Evolutionary conservation across 2,329 filamentous ascomycete species (phyloP).

Genomic region (Fusarium sp.): DNA sequence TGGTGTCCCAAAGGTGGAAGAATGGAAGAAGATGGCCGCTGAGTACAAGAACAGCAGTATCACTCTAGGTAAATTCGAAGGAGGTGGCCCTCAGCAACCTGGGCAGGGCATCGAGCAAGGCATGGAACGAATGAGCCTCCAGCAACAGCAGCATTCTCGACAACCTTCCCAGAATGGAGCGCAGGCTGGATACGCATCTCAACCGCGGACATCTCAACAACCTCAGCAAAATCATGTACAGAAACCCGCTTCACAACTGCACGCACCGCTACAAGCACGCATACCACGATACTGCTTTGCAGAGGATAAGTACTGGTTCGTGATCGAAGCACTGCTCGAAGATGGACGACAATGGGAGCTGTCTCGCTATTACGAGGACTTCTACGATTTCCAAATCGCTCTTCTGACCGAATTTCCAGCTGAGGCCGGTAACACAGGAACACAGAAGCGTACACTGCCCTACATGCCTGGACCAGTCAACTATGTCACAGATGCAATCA

Average conservation of each 20-base stretch:
- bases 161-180: constrained; percentile 47
- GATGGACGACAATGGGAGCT: constrained; percentile 94
- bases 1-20: constrained; percentile 93
- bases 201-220: constrained; percentile 48
- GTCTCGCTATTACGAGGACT: constrained; percentile 96
- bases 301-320: constrained; percentile 99
- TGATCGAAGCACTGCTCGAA: constrained; percentile 91
- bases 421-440: constrained; percentile 88
- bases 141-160: constrained; percentile 47
- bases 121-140: constrained; percentile 84
- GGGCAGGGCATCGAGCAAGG: constrained; percentile 71
- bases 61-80: constrained; percentile 89
- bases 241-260: constrained; percentile 67
- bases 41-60: constrained; percentile 99
- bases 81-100: constrained; percentile 57
- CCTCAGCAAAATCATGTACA: constrained; percentile 52
- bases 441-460: constrained; percentile 83
- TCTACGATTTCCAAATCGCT: constrained; percentile 98
- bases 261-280: constrained; percentile 82
- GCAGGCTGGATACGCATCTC: constrained; percentile 47
- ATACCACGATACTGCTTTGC: constrained; percentile 96
- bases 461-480: constrained; percentile 99
- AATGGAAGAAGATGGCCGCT: constrained; percentile 99
- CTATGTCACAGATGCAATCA: constrained; percentile 98
- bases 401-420: constrained; percentile 91